Evolutionary conservation across 768 basidiomycete species (phyloP).

Genomic region (Leccinum boreale): DNA sequence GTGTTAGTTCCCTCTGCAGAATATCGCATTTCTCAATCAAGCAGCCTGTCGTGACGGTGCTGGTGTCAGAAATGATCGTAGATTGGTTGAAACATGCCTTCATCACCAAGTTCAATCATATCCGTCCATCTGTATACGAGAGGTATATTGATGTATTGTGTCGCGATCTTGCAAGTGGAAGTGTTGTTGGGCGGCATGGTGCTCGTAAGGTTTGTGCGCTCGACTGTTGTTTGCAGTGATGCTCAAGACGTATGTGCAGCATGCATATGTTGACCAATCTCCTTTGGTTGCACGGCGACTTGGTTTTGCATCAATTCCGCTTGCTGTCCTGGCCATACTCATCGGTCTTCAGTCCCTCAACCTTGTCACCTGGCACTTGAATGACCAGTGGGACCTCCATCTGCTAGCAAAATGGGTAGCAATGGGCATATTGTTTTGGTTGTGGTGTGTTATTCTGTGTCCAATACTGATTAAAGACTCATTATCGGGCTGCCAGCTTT

Average conservation of each 20-base stretch:
- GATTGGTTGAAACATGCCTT: constrained; percentile 99
- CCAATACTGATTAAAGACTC: neutral
- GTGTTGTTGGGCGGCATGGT: constrained; percentile 62
- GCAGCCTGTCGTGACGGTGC: constrained; percentile 89
- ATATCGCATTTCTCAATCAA: neutral
- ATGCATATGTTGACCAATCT: constrained; percentile 92
- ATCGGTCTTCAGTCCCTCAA: constrained; percentile 70
- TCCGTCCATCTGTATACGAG: constrained; percentile 91
- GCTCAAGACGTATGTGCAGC: constrained; percentile 40
- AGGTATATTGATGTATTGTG: constrained; percentile 95
- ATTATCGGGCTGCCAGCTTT: constrained; percentile 44
- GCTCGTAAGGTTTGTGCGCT: constrained; percentile 58
- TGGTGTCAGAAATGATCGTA: constrained; percentile 89
- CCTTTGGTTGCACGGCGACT: constrained; percentile 90
- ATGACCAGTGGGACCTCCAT: constrained; percentile 39
- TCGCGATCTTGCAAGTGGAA: constrained; percentile 82
- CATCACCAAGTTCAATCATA: constrained; percentile 99
- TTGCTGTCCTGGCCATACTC: constrained; percentile 79
- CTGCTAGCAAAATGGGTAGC: constrained; percentile 57
- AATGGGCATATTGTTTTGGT: constrained; percentile 72
- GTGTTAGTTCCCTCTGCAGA: constrained; percentile 25
- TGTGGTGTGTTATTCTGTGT: constrained; percentile 61
- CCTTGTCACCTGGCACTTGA: constrained; percentile 47
- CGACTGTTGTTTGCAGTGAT: neutral
- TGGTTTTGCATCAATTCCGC: constrained; percentile 89